Evolutionary conservation across 2,329 filamentous ascomycete species (phyloP), one percentile per base, ranked within the genome.

Genomic region (Beauveria asiatica): DNA sequence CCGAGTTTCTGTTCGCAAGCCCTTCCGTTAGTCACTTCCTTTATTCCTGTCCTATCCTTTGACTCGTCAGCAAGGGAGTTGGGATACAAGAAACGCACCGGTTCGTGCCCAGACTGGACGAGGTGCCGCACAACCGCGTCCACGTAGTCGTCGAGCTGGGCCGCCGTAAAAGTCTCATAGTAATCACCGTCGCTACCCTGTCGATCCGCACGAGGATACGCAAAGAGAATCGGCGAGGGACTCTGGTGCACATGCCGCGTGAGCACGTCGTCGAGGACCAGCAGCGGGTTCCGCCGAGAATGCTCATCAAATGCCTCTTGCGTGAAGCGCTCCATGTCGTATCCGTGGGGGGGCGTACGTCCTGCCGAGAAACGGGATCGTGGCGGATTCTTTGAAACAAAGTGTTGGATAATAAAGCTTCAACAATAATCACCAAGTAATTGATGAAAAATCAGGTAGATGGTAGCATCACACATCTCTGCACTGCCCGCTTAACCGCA

Each of bases 251-350:
- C 49, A 39, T 50, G 48, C 21, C 45, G 49, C 13, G 57, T 46
- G 17, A 59, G 21, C 16, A 59, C 42, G 33, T 59, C 57, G 50
- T 51, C 57, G 37, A 59, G 48, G 39, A 59, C 48, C 25, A 46
- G 30, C 21, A 59, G 39, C 33, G n/a, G 16, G 27, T 25, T n/a
- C 41, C 19, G 17, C n/a, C 19, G 33, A 30, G 4, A 27, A 5
- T 39, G 23, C 41, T 52, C 23, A 1, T 59, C 48, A 23, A 48
- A 45, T 27, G 10, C 9, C 8, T 59, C 39, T 9, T 59, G 48
- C 8, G 33, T 59, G 39, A 44, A 27, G 49, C 33, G 49, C 39
- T 59, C 25, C 57, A 59, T 59, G 5, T 6, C 33, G 33, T 37
- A 37, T 37, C 11, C 13, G 33, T 37, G 13, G 33, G 27, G 27